Evolutionary conservation across 1,284 basidiomycete species (phyloP).

Genomic region (Acaromyces ingoldii): DNA sequence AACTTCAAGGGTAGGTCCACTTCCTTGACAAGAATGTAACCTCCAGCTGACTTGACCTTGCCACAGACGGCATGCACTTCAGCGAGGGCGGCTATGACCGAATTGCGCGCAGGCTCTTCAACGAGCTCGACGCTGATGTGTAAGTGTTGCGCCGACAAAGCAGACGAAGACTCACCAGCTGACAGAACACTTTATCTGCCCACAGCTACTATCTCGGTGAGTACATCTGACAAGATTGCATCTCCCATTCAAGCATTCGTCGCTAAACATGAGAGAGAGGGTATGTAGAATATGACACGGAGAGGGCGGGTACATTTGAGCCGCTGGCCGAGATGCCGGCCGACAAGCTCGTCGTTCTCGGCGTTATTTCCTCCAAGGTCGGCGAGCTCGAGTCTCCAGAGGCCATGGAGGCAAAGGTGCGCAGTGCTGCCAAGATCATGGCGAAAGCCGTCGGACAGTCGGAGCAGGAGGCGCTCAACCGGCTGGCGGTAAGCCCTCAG

Average conservation of each 20-base stretch:
- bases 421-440: conserved; percentile 1
- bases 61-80: neutral
- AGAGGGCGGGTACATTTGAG: conserved; percentile 4
- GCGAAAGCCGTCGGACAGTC: neutral
- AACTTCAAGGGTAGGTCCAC: neutral
- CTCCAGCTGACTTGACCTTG: no score
- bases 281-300: conserved; percentile 6
- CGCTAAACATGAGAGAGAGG: no score
- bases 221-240: no score
- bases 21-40: no score
- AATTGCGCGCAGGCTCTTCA: conserved; percentile 2
- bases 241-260: no score
- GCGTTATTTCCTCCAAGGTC: conserved; percentile 6
- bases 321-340: neutral
- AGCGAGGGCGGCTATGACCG: conserved; percentile 2
- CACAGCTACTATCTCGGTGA: no score
- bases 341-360: conserved; percentile 1
- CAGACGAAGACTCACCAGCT: no score
- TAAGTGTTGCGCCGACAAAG: no score
- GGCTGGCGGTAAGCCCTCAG: neutral
- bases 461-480: neutral
- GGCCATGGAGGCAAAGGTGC: neutral
- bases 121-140: neutral
- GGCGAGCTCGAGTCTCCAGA: conserved; percentile 1
- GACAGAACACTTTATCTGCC: no score